These are phyloP conservation scores for Zygoascus hellenicus DNA, from an alignment of 1,139 yeast genomes.

Conservation along the genomic window DNA sequence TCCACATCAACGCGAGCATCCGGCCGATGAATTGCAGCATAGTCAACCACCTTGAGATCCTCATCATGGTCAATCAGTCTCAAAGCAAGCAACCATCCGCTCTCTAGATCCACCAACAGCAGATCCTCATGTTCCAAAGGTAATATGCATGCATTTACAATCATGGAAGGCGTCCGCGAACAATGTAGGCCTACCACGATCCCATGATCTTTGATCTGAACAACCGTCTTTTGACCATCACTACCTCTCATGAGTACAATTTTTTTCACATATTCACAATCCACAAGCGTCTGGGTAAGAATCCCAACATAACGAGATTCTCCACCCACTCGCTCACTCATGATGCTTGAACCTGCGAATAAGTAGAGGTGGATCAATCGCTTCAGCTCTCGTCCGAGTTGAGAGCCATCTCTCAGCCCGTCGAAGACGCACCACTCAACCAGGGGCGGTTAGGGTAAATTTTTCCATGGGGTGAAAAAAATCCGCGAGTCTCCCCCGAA, in stretches of 20 bases:
- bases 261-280: conserved; percentile 6
- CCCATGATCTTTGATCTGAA: conserved; percentile 3
- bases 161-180: background rate
- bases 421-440: background rate
- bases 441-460: background rate
- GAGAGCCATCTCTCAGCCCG: background rate
- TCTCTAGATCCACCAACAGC: conserved; percentile 1
- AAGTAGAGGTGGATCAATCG: background rate
- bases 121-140: conserved; percentile 7
- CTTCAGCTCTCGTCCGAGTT: background rate
- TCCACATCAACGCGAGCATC: conserved; percentile 7
- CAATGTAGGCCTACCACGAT: background rate
- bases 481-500: too few species aligned
- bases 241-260: conserved; percentile 1
- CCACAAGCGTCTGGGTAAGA: conserved; percentile 8
- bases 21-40: background rate
- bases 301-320: conserved; percentile 2
- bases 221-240: background rate
- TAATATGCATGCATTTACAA: background rate
- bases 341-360: background rate
- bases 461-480: too few species aligned
- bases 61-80: background rate
- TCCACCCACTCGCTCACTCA: background rate
- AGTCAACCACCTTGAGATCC: conserved; percentile 1
- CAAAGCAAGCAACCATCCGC: conserved; percentile 8